These are phyloP conservation scores for Fomitopsis betulina DNA, from an alignment of 1,284 basidiomycete species.

Conservation along the genomic window DNA sequence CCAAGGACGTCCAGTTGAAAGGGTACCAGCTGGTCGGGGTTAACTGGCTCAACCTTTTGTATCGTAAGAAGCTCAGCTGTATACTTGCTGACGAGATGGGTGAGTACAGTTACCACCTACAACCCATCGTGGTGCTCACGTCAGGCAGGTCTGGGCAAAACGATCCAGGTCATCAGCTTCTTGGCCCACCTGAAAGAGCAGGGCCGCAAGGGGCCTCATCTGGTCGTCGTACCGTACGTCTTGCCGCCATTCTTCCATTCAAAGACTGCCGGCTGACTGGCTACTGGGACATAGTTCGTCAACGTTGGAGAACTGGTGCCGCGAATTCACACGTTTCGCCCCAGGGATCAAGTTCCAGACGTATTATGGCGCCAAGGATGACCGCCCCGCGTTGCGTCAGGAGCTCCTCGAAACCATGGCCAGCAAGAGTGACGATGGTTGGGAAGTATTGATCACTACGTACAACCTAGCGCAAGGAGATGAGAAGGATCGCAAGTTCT, in stretches of 20 bases:
- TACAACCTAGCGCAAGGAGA: slow-evolving; percentile 93
- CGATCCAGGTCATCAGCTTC: slow-evolving; percentile 97
- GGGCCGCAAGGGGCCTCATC: slow-evolving; percentile 80
- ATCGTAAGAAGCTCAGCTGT: slow-evolving; percentile 79
- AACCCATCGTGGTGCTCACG: slow-evolving; percentile 8
- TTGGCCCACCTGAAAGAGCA: slow-evolving; percentile 84
- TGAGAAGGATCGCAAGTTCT: slow-evolving; percentile 87
- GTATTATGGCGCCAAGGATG: slow-evolving; percentile 92
- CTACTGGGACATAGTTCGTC: slow-evolving; percentile 61
- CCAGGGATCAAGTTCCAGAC: slow-evolving; percentile 84
- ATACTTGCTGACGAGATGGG: slow-evolving; percentile 99
- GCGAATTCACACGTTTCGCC: slow-evolving; percentile 92
- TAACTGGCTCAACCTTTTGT: slow-evolving; percentile 94
- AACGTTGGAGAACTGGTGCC: slow-evolving; percentile 97
- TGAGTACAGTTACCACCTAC: slow-evolving; percentile 32
- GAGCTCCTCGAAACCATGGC: slow-evolving; percentile 40
- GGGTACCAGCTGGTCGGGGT: slow-evolving; percentile 97
- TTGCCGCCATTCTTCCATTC: background rate
- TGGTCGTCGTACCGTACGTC: slow-evolving; percentile 91
- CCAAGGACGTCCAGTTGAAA: slow-evolving; percentile 77
- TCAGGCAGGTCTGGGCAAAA: slow-evolving; percentile 83
- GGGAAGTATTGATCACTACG: slow-evolving; percentile 95
- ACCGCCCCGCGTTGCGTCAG: slow-evolving; percentile 77
- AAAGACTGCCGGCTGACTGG: background rate
- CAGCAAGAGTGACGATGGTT: slow-evolving; percentile 47